Evolutionary conservation across 208 protist genomes (phyloP).

Genomic region (Acanthamoeba castellanii): DNA sequence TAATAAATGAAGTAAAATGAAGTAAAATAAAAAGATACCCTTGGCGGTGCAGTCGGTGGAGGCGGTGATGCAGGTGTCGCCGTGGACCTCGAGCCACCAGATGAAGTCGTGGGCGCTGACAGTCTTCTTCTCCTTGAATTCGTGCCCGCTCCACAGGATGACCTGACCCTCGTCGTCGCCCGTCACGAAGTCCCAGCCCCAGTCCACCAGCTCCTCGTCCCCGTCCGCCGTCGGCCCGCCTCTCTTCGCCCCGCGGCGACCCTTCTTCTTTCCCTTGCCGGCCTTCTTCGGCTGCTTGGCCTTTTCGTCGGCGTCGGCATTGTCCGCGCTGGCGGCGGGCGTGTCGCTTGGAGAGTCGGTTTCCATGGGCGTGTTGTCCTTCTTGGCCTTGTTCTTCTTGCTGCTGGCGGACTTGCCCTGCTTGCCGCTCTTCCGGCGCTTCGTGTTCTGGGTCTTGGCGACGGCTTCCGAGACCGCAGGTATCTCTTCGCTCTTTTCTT

Average conservation of each 20-base stretch:
- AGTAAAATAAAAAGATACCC: not conserved
- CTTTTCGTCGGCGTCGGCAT: not conserved
- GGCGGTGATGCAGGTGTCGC: conserved; percentile 48
- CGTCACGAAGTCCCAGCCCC: conserved; percentile 64
- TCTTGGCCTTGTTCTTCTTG: not conserved
- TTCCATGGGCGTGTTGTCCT: not conserved
- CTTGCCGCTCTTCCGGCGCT: too few species aligned
- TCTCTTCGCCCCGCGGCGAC: not conserved
- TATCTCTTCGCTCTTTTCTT: not conserved
- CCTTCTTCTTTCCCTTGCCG: not conserved
- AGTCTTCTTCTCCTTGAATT: conserved; percentile 9
- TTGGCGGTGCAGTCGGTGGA: conserved; percentile 41
- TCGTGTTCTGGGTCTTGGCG: too few species aligned
- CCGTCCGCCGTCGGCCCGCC: not conserved
- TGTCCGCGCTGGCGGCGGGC: too few species aligned
- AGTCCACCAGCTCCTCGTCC: conserved; percentile 16
- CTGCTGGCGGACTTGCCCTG: too few species aligned
- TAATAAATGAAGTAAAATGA: not conserved
- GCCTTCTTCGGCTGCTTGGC: not conserved
- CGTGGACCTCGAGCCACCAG: conserved; percentile 35
- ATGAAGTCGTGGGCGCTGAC: conserved; percentile 36
- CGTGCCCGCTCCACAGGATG: conserved; percentile 18
- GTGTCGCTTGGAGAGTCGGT: not conserved
- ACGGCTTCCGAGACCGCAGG: too few species aligned
- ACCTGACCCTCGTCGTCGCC: conserved; percentile 54